Evolutionary conservation across 345 rosid genomes (phyloP).

Genomic region (Litchi chinensis): DNA sequence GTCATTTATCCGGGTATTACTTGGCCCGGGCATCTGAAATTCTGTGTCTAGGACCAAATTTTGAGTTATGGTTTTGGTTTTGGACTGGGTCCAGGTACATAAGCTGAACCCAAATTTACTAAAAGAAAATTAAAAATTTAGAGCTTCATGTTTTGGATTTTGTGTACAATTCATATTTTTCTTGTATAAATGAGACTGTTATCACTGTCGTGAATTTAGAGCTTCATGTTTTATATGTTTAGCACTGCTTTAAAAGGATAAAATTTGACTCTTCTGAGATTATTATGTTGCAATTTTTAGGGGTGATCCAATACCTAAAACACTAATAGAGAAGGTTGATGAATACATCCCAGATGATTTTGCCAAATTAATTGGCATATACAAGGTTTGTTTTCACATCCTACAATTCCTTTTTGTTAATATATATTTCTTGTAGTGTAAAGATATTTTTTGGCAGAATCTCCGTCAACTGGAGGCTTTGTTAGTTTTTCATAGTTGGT

Average conservation of each 20-base stretch:
- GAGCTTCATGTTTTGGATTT: no score
- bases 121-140: no score
- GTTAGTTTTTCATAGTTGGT: background rate
- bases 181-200: background rate
- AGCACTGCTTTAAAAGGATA: background rate
- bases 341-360: conserved; percentile 78
- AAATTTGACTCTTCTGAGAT: conserved; percentile 19
- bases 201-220: background rate
- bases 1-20: background rate
- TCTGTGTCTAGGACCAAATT: background rate
- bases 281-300: conserved; percentile 39
- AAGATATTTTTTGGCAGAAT: conserved; percentile 10
- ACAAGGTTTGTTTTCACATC: conserved; percentile 52
- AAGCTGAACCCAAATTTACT: no score
- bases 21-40: background rate
- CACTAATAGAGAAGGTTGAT: conserved; percentile 64
- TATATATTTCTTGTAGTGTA: background rate
- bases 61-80: background rate
- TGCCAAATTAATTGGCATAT: conserved; percentile 44
- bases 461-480: background rate
- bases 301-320: conserved; percentile 83
- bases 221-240: background rate
- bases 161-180: background rate
- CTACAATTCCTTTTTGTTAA: background rate
- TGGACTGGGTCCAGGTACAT: no score